Percentiles rank a stretch among this genome's conserved stretches.
Evolutionary conservation across 805 yeast genomes (phyloP).

Genomic region (Kuraishia capsulata): DNA sequence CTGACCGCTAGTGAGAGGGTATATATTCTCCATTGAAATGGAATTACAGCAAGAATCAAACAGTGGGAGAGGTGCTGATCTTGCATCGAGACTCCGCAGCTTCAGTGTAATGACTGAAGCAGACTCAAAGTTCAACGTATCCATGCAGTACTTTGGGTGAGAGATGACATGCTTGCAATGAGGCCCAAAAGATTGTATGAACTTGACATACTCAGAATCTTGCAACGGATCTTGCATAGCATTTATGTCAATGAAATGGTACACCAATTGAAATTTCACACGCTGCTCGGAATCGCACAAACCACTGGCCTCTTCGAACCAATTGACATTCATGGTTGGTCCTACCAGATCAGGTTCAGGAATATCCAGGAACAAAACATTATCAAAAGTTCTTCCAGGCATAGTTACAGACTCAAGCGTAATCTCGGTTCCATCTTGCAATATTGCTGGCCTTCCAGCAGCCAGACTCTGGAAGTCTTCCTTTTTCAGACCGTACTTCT

Average conservation of each 20-base stretch:
- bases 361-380: slow-evolving; percentile 63
- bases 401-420: slow-evolving; percentile 68
- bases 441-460: slow-evolving; percentile 45
- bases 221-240: slow-evolving; percentile 31
- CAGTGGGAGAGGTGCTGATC: slow-evolving; percentile 32
- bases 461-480: slow-evolving; percentile 49
- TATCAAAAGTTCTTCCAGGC: slow-evolving; percentile 45
- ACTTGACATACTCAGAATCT: slow-evolving; percentile 31
- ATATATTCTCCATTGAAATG: slow-evolving; percentile 9
- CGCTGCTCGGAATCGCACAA: slow-evolving; percentile 18
- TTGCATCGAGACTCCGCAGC: slow-evolving; percentile 42
- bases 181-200: slow-evolving; percentile 46
- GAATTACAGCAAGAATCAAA: slow-evolving; percentile 18
- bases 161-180: slow-evolving; percentile 56
- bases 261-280: slow-evolving; percentile 41
- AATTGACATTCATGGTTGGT: slow-evolving; percentile 15
- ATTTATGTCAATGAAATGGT: slow-evolving; percentile 67
- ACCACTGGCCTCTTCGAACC: slow-evolving; percentile 20
- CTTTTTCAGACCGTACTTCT: slow-evolving; percentile 59
- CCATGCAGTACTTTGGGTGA: slow-evolving; percentile 58
- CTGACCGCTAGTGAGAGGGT: slow-evolving; percentile 21
- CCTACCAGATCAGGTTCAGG: slow-evolving; percentile 43
- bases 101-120: slow-evolving; percentile 46
- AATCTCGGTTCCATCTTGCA: slow-evolving; percentile 50
- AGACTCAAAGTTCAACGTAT: slow-evolving; percentile 49